Conservation (phyloP, 148 eudicot species). For the Beta vulgaris region DNA sequence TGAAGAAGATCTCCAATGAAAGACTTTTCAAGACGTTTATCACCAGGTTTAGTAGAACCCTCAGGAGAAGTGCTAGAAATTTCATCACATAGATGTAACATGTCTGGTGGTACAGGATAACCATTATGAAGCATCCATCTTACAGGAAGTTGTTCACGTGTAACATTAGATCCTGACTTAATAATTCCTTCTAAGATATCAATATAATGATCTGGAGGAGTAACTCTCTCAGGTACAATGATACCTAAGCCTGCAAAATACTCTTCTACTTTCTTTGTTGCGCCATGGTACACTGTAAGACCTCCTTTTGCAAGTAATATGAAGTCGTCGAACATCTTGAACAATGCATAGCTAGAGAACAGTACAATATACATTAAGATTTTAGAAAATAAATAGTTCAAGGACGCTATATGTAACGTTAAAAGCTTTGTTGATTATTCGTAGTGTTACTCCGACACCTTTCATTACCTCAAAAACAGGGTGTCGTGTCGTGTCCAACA, state of each 20-base stretch:
- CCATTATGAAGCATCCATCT: conserved; percentile 98
- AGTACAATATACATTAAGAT: conserved; percentile 1
- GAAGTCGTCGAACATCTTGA: conserved; percentile 95
- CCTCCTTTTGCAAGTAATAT: conserved; percentile 97
- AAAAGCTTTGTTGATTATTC: no score
- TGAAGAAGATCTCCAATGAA: conserved; percentile 44
- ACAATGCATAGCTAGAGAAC: conserved; percentile 65
- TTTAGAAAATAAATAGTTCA: background rate
- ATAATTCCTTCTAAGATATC: conserved; percentile 86
- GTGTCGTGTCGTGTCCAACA: no score
- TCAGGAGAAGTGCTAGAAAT: conserved; percentile 38
- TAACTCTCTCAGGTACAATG: conserved; percentile 79
- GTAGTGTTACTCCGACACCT: no score
- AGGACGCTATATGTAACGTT: no score
- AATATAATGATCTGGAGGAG: conserved; percentile 90
- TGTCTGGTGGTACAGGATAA: conserved; percentile 85
- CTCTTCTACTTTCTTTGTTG: conserved; percentile 84
- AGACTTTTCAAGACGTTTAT: conserved; percentile 35
- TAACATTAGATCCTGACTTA: conserved; percentile 57
- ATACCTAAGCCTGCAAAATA: conserved; percentile 78
- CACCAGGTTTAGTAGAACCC: conserved; percentile 23
- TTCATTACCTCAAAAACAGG: no score
- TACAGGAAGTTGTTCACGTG: conserved; percentile 85
- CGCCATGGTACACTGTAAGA: conserved; percentile 81
- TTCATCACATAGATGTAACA: conserved; percentile 74